Base-by-base conservation (phyloP, 805 yeast genomes). In the Starmerella ratchasimensis region DNA sequence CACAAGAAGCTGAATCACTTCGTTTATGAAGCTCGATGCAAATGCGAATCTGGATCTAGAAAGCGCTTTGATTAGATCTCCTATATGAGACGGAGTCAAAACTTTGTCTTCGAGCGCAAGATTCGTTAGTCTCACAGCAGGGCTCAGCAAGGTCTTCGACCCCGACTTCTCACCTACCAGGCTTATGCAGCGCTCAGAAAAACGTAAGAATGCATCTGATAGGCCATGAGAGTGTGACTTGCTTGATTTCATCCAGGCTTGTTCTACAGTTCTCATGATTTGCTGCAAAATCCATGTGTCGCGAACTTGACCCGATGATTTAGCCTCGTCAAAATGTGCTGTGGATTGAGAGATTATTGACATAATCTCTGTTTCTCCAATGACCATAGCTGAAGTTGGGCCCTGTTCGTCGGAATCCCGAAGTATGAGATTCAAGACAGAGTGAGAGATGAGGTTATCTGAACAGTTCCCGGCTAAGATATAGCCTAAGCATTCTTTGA, bases 71-170 rank as follows among this genome's bases (percentile, higher is more conserved):
- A 37, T 11, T 7, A 41, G 28, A 16, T 13, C 14, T 15, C 4
- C 14, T 14, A 19, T 25, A n/a, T 23, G 36, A 8, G 25, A 23
- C 29, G 38, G 28, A 5, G 35, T 11, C 14, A 39, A 37, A 15
- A 41, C 14, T 28, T 29, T 27, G 23, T 34, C 37, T 10, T 21
- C 37, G 13, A 34, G 17, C 9, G 29, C 37, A n/a, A 38, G 15
- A 24, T 37, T 42, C 13, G 20, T 24, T 8, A 42, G 14, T n/a
- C 42, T 24, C 15, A 42, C 29, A 2, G 46, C 43, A 16, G 46
- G 34, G 17, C 46, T 41, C 5, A 43, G 25, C 19, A 48, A 37
- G 1, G 43, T 37, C 37, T 48, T 48, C 22, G 50, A 45, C 2
- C 38, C 18, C 10, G 40, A 30, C 11, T 31, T 28, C 4, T 17